Base-by-base conservation (phyloP, 2,329 filamentous ascomycete genomes). In the Colletotrichum eremochloae region DNA sequence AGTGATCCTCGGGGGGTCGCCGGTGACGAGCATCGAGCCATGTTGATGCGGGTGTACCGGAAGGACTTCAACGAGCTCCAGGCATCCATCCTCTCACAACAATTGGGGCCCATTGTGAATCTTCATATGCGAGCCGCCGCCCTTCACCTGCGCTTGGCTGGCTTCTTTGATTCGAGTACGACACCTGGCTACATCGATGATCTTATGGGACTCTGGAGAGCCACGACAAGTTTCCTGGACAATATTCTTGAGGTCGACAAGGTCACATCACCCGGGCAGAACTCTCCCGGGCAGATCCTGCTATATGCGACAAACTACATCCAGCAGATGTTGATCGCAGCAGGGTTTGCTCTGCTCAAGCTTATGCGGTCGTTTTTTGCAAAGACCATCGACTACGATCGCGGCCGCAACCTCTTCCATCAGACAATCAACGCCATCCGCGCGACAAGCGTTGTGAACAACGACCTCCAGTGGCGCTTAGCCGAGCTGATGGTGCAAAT, bases 401-500 rank as follows among this genome's bases (percentile, higher is more conserved):
- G 90, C 7, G 92, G 91, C 15, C 89, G 92, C 33, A 87, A 86
- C 5, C 87, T 94, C 14, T 95, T 96, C 78, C 88, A 93, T 75
- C 86, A 88, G 56, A 92, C 93, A 1, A 91, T 96, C 64, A 86
- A 87, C 56, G 90, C 90, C 5, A 91, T 96, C 61, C 88, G 93
- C 44, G 87, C 89, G 63, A 93, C 93, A 60, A 94, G 92, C 75
- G 91, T 95, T 24, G 88, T 91, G 55, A 89, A 91, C 73, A 96
- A 96, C 77, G 94, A 96, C 78, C 86, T 96, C 14, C 91, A 94
- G 66, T 94, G 93, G 86, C 89, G 94, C 42, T 86, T 96, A 72
- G 93, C 93, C 2, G 94, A 96, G 82, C 88, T 96, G n/a, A 92
- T 96, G 86, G 93, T 94, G 7, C 94, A 96, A 82, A 92, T 96